Evolutionary conservation across 768 basidiomycete genomes (phyloP), one percentile per base, ranked within the genome.

Genomic region (Phylloporus sp.): DNA sequence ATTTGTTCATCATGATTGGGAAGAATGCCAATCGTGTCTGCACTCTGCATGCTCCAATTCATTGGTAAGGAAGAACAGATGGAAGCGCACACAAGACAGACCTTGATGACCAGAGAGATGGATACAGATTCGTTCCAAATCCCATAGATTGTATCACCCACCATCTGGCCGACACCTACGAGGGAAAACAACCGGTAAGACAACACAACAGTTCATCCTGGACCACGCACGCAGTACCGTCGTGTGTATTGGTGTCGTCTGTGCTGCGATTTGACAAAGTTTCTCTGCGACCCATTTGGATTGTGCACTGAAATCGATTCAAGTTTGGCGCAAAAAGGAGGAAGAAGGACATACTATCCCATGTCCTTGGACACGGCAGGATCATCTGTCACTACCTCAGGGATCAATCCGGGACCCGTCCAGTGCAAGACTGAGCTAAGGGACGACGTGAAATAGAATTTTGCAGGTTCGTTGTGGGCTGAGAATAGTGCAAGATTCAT

Each of bases 231-330:
- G 57, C 7, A 66, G 47, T 22, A 68, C 40, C 3, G 52, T 54
- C 2, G 64, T 52, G 9, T 47, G 43, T 46, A 66, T 53, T 10
- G 57, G 51, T n/a, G 64, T 66, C 36, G 52, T 52, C 12, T 59
- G 60, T 3, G 69, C 68, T 5, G 73, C 79, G n/a, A 69, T 61
- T 58, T 79, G 71, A 52, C 73, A 74, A 2, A 82, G 41, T 59
- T 78, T 80, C 69, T 80, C 81, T 0, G 71, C 72, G 1, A 81
- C 76, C 79, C 80, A 82, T 59, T 82, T 82, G 26, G 66, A 66
- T 44, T 68, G 65, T 16, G 63, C 61, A 40, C 60, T 66, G 18
- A 22, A 41, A 23, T n/a, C 26, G 18, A 10, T 42, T 24, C 3
- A 7, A 7, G 18, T 13, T 9, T 6, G 2, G n/a, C 8, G 20